A percentile compares a stretch with the other conserved stretches of the same genome.
These are phyloP conservation scores for Conidiobolus incongruus DNA, from an alignment of 371 early-diverging fungal genomes.

Conservation along the genomic window DNA sequence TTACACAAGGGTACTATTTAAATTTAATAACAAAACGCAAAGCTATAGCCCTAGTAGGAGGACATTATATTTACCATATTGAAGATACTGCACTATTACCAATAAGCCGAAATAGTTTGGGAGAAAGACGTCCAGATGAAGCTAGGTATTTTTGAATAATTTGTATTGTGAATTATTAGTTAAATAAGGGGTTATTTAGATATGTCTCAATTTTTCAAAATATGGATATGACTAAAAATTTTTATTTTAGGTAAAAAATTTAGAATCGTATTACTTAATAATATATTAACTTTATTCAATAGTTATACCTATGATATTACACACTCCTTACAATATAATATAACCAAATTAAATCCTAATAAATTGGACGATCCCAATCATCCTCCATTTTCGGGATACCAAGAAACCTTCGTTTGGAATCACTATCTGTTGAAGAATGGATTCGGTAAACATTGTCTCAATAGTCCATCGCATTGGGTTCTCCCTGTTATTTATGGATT, in stretches of 20 bases:
- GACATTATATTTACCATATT: slow-evolving; percentile 85
- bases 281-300: no score
- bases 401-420: slow-evolving; percentile 94
- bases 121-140: slow-evolving; percentile 61
- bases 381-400: slow-evolving; percentile 13
- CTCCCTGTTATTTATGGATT: slow-evolving; percentile 87
- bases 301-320: slow-evolving; percentile 89
- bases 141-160: slow-evolving; percentile 17
- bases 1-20: slow-evolving; percentile 83
- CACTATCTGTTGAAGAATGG: slow-evolving; percentile 52
- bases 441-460: slow-evolving; percentile 18
- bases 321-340: slow-evolving; percentile 69
- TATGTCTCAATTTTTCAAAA: slow-evolving; percentile 58
- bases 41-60: slow-evolving; percentile 84
- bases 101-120: slow-evolving; percentile 18
- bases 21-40: slow-evolving; percentile 64
- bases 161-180: not conserved
- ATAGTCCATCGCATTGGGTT: slow-evolving; percentile 56
- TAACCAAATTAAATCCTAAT: slow-evolving; percentile 17
- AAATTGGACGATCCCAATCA: slow-evolving; percentile 5
- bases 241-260: no score
- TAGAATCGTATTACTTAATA: no score
- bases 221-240: slow-evolving; percentile 65
- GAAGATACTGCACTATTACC: slow-evolving; percentile 59
- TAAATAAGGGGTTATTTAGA: slow-evolving; percentile 13